Percentiles rank a stretch among this genome's conserved stretches.
Evolutionary conservation across 2,329 filamentous ascomycete genomes (phyloP).

Genomic region (Emmonsiellopsis sp.): DNA sequence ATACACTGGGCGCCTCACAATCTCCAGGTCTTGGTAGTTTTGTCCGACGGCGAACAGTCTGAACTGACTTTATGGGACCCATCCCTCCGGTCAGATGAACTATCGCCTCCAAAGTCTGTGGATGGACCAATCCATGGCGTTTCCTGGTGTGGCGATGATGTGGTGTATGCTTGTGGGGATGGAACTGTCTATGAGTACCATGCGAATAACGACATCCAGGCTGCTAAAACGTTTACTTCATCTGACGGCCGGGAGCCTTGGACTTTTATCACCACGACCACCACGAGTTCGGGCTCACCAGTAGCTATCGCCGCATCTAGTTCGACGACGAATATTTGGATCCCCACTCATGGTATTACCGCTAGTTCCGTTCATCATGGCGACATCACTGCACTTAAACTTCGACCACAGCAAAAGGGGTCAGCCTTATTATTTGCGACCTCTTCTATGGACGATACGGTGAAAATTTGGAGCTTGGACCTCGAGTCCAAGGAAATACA

Average conservation of each 20-base stretch:
- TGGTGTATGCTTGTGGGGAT: constrained; percentile 32
- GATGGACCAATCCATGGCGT: constrained; percentile 34
- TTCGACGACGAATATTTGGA: constrained; percentile 31
- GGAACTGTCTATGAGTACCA: constrained; percentile 31
- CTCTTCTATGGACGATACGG: constrained; percentile 35
- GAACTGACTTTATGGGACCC: constrained; percentile 38
- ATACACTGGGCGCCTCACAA: constrained; percentile 33
- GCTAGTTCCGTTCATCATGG: constrained; percentile 31
- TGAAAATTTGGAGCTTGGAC: constrained; percentile 37
- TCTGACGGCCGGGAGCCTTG: constrained; percentile 24
- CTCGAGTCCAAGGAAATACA: constrained; percentile 26
- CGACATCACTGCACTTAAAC: constrained; percentile 35
- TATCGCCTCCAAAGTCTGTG: constrained; percentile 26
- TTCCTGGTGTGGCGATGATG: constrained; percentile 29
- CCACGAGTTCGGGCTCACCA: constrained; percentile 18
- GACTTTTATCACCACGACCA: constrained; percentile 30
- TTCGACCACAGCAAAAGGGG: constrained; percentile 24
- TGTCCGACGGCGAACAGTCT: constrained; percentile 31
- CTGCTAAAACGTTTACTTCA: constrained; percentile 26
- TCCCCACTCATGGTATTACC: constrained; percentile 35
- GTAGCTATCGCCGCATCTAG: constrained; percentile 32
- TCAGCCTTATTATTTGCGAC: constrained; percentile 31
- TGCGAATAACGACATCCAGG: constrained; percentile 27
- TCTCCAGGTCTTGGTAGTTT: constrained; percentile 32
- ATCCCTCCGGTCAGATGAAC: constrained; percentile 26